Conservation (phyloP, 106 monocot genomes). For the Amphibolis antarctica region DNA sequence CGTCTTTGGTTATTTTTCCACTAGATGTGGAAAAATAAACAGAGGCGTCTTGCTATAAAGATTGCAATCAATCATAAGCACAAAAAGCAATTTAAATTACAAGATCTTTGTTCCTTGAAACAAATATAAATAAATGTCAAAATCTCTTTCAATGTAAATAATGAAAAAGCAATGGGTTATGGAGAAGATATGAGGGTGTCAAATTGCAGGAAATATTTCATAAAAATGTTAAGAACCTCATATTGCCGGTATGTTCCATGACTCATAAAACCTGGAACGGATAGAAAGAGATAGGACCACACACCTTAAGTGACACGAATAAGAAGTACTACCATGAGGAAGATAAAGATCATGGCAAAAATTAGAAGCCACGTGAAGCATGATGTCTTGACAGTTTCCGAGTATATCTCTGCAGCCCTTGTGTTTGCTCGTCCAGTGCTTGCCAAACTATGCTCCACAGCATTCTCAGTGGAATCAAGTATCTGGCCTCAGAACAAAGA, state of each 20-base stretch:
- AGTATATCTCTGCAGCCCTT: conserved; percentile 60
- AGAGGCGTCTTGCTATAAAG: too few relatives aligned
- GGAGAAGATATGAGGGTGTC: too few relatives aligned
- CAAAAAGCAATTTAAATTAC: not conserved
- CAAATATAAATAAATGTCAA: not conserved
- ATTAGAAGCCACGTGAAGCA: conserved; percentile 78
- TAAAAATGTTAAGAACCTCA: not conserved
- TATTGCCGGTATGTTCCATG: not conserved
- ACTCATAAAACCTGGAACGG: not conserved
- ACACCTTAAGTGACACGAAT: conserved; percentile 65
- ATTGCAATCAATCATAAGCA: not conserved
- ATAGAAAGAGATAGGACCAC: not conserved
- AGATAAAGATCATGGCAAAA: conserved; percentile 51
- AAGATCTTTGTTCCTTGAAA: not conserved
- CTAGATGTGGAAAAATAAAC: too few relatives aligned
- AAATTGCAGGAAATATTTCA: too few relatives aligned
- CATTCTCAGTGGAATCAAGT: conserved; percentile 77
- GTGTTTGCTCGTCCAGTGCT: conserved; percentile 59
- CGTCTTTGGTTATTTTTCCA: too few relatives aligned
- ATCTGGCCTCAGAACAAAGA: conserved; percentile 22
- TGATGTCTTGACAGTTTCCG: conserved; percentile 51
- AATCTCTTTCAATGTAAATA: not conserved
- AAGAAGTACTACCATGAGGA: conserved; percentile 80
- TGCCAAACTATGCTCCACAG: conserved; percentile 87
- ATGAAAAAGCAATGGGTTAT: too few relatives aligned